Evolutionary conservation across 2,329 filamentous ascomycete species (phyloP).

Genomic region (Cordyceps tenuipes): DNA sequence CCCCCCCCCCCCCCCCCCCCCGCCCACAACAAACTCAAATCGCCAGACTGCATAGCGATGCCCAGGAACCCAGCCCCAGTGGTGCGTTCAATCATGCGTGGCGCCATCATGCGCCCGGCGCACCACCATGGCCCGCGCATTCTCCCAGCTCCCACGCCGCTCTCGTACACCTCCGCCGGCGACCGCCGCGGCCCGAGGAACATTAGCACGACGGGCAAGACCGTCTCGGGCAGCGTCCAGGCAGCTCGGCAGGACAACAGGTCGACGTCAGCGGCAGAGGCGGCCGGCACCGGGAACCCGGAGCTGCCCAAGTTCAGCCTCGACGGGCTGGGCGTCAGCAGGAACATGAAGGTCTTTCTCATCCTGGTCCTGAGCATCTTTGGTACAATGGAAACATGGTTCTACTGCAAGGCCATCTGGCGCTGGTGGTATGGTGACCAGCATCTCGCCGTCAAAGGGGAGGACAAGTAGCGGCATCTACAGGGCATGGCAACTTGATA

Average conservation of each 20-base stretch:
- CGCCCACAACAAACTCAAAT: too few species aligned
- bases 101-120: not conserved
- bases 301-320: conserved; percentile 20
- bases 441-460: not conserved
- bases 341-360: conserved; percentile 19
- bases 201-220: not conserved
- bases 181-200: not conserved
- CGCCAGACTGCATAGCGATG: not conserved
- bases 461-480: not conserved
- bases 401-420: conserved; percentile 24
- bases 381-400: conserved; percentile 26
- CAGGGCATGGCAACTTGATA: not conserved
- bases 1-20: too few species aligned
- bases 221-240: not conserved
- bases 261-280: not conserved
- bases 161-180: not conserved
- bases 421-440: conserved; percentile 19
- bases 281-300: conserved; percentile 16
- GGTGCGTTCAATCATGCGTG: not conserved
- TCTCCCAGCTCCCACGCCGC: not conserved
- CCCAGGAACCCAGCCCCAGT: not conserved
- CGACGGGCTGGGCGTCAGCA: conserved; percentile 22
- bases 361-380: conserved; percentile 21
- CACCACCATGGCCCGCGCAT: not conserved
- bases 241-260: not conserved